phyloP scores from a whole-genome alignment of 2,329 filamentous ascomycete species.

The Bipolaris victoriae region DNA sequence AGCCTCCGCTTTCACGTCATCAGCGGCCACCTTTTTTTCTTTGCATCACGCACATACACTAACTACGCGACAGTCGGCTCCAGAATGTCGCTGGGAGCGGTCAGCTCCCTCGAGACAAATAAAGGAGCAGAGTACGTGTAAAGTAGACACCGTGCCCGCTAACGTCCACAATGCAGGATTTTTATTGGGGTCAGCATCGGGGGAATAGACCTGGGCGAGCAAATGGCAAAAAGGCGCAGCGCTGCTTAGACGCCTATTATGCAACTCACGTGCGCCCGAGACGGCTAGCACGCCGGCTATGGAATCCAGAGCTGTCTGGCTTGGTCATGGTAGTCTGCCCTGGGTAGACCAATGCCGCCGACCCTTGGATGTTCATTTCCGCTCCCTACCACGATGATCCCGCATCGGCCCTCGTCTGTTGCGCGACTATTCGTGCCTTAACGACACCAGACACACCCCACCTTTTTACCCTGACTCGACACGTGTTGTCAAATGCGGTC shows the following conservation, averaged over 20 bases:
- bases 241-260: conserved; percentile 21
- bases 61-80: neutral
- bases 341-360: conserved; percentile 34
- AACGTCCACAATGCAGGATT: conserved; percentile 16
- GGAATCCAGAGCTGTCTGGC: conserved; percentile 30
- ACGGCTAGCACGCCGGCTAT: conserved; percentile 31
- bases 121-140: neutral
- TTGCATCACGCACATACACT: neutral
- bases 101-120: conserved; percentile 14
- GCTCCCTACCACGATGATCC: conserved; percentile 23
- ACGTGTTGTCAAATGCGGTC: conserved; percentile 1
- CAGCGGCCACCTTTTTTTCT: neutral
- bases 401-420: conserved; percentile 17
- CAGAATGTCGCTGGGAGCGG: conserved; percentile 13
- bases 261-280: conserved; percentile 27
- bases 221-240: conserved; percentile 27
- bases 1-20: conserved; percentile 4
- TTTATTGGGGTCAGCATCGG: conserved; percentile 24
- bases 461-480: conserved; percentile 21
- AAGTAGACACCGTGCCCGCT: conserved; percentile 22
- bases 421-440: conserved; percentile 15
- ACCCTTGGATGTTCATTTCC: conserved; percentile 37
- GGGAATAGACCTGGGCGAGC: conserved; percentile 31
- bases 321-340: conserved; percentile 20
- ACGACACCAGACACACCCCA: conserved; percentile 17